Evolutionary conservation across 2,329 filamentous ascomycete genomes (phyloP).

Genomic region (Ascochyta pisi): DNA sequence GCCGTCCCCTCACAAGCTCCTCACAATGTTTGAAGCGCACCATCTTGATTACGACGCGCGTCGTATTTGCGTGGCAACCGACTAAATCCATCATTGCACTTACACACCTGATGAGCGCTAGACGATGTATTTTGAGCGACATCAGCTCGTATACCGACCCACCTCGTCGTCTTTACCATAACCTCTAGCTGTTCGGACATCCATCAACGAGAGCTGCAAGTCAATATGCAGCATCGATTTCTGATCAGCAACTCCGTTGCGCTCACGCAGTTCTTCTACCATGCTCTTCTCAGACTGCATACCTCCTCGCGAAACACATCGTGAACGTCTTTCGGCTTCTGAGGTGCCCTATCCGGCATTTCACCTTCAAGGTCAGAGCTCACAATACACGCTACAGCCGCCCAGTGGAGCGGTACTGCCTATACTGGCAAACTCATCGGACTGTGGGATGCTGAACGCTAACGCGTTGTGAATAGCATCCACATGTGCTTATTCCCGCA

Average conservation of each 20-base stretch:
- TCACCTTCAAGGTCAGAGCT: background rate
- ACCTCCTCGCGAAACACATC: background rate
- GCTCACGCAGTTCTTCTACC: background rate
- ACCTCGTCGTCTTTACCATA: background rate
- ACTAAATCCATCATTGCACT: slow-evolving; percentile 20
- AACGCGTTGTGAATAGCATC: slow-evolving; percentile 19
- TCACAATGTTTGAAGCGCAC: slow-evolving; percentile 23
- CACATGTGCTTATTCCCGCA: slow-evolving; percentile 13
- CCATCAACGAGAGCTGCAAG: background rate
- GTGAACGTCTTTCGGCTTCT: background rate
- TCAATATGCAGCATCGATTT: background rate
- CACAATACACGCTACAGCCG: slow-evolving; percentile 6
- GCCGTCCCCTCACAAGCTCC: slow-evolving; percentile 11
- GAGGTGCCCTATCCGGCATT: background rate
- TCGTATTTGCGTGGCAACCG: slow-evolving; percentile 34
- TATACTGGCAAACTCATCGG: slow-evolving; percentile 15
- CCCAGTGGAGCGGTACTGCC: slow-evolving; percentile 13
- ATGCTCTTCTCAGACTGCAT: background rate
- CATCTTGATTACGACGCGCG: slow-evolving; percentile 29
- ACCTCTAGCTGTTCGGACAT: background rate
- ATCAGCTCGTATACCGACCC: slow-evolving; percentile 4
- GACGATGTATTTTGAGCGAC: slow-evolving; percentile 18
- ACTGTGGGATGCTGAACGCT: slow-evolving; percentile 17
- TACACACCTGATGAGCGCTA: slow-evolving; percentile 21
- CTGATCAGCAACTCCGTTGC: background rate